Evolutionary conservation across 2,329 filamentous ascomycete species (phyloP).

Genomic region (Penicillium frequentans): DNA sequence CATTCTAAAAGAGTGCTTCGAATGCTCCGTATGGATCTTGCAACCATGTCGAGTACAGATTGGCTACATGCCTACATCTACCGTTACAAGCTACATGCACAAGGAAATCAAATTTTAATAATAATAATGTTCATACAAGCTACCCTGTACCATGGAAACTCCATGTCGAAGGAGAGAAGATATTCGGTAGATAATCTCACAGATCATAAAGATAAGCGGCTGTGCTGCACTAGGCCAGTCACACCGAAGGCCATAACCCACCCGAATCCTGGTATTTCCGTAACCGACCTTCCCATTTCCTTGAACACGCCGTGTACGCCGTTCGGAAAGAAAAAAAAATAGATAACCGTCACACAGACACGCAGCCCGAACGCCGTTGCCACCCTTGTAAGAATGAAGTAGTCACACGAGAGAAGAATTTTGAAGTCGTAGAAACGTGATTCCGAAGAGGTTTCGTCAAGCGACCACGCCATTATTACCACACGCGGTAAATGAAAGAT

Average conservation of each 20-base stretch:
- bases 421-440: constrained; percentile 26
- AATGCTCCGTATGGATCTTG: no score
- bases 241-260: constrained; percentile 5
- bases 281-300: constrained; percentile 13
- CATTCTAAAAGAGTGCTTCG: no score
- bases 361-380: constrained; percentile 21
- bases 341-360: constrained; percentile 13
- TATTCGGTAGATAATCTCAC: constrained; percentile 15
- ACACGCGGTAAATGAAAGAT: constrained; percentile 2
- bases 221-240: constrained; percentile 1
- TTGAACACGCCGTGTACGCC: constrained; percentile 19
- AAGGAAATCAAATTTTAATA: not conserved
- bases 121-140: constrained; percentile 24
- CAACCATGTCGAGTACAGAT: no score
- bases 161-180: constrained; percentile 18
- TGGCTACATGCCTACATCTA: no score
- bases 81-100: no score
- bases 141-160: constrained; percentile 11
- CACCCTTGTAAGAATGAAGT: constrained; percentile 10
- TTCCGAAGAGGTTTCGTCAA: constrained; percentile 13
- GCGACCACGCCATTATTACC: constrained; percentile 14
- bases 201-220: constrained; percentile 19
- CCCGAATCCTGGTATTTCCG: constrained; percentile 22
- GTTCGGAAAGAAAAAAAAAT: constrained; percentile 9
- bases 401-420: constrained; percentile 25